Base-by-base conservation (phyloP, 306 rosid genomes). In the Lathyrus sativus region DNA sequence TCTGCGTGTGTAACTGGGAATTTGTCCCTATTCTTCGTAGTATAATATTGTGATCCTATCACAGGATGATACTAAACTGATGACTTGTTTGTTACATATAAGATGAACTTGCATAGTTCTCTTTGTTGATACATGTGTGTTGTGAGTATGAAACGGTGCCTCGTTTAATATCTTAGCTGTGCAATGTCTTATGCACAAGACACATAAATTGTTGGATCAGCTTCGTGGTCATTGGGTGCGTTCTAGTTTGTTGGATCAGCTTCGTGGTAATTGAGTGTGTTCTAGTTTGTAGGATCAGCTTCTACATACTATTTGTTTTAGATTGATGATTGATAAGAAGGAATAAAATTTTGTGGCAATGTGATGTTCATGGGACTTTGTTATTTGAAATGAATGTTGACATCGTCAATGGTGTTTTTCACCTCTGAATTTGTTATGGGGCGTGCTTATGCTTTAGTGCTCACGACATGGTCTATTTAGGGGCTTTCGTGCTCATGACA, bases 391-490 rank as follows among this genome's bases (percentile, higher is more conserved):
- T 12, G 39, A 61, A 61, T 61, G 61, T 4, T n/a, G 1, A 0
- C 68, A 60, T 71, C 68, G 9, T 48, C 33, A 38, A 61, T 41
- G 41, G 41, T 41, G 45, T 71, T 15, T 71, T 45, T 24, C 50
- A 33, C 68, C 17, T 31, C 38, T 59, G 48, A 58, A 26, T 18
- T 56, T 71, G 49, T 35, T 18, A 31, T 48, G 37, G n/a, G 44
- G 11, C 29, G 18, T 58, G 35, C 12, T 33, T 37, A 33, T 35
- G 8, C 18, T 24, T 5, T 43, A 29, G 67, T 60, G 29, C 19
- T 37, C 2, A 18, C 2, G 8, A 15, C 12, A 17, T 9, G 46
- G 15, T 12, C 39, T 45, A 7, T 71, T 59, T 45, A 46, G n/a
- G 7, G 7, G 68, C 11, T 18, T 45, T 9, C 8, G 39, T 46